Conservation (phyloP, 345 rosid genomes). For the Nasturtium officinale region DNA sequence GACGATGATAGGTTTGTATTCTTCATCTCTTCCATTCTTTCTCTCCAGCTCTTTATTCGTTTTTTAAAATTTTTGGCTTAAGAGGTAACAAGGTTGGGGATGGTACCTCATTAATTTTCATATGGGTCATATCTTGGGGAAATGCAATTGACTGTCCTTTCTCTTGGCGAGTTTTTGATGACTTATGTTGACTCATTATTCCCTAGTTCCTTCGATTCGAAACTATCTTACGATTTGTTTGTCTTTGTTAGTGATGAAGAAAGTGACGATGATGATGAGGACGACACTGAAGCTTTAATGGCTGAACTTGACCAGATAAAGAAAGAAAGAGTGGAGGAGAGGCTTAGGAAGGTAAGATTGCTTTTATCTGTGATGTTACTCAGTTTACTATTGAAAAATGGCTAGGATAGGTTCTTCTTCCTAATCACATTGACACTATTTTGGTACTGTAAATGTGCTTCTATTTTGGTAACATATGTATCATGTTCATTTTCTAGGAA, state of each 20-base stretch:
- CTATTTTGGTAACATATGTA: not conserved
- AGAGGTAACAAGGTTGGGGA: conserved; percentile 1
- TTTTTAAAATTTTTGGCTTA: conserved; percentile 7
- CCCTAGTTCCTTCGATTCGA: not conserved
- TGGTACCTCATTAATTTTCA: conserved; percentile 14
- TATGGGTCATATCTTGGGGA: not conserved
- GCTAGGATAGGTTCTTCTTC: conserved; percentile 1
- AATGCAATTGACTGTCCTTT: not conserved
- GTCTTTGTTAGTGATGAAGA: conserved; percentile 49
- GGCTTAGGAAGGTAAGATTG: conserved; percentile 65
- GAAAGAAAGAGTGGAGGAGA: conserved; percentile 95
- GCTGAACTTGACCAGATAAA: conserved; percentile 95
- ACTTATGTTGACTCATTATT: not conserved
- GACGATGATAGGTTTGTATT: conserved; percentile 63
- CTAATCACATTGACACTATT: not conserved
- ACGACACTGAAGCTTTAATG: conserved; percentile 86
- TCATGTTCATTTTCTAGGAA: conserved; percentile 55
- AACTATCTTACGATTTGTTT: conserved; percentile 4
- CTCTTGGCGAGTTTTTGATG: not conserved
- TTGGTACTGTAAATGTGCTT: conserved; percentile 2
- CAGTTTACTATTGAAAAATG: conserved; percentile 16
- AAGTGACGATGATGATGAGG: conserved; percentile 70
- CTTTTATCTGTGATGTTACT: conserved; percentile 15
- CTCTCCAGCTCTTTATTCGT: not conserved
- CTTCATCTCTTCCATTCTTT: not conserved